Conservation (phyloP, 257 asterid species). For the Gynochthodes officinalis region DNA sequence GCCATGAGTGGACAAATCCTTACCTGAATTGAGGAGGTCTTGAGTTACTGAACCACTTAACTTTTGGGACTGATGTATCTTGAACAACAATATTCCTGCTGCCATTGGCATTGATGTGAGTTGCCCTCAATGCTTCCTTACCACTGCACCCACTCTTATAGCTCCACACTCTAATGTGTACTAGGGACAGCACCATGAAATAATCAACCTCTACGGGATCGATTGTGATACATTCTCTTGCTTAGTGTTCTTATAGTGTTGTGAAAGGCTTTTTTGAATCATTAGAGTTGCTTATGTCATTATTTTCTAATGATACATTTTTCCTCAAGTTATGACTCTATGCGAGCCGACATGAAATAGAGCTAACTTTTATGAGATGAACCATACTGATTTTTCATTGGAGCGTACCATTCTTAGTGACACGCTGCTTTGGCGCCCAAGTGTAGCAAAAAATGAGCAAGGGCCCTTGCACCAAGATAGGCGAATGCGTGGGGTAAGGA, state of each 20-base stretch:
- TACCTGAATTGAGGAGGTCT: not conserved
- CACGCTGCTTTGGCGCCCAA: no score
- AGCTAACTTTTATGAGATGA: no score
- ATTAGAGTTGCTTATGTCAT: not conserved
- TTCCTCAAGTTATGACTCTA: no score
- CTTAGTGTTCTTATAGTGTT: not conserved
- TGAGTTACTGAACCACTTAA: not conserved
- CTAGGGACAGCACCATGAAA: not conserved
- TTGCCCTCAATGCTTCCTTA: not conserved
- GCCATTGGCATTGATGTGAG: not conserved
- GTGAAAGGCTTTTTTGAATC: not conserved
- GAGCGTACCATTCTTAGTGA: no score
- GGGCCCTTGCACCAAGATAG: no score
- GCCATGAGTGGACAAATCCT: not conserved
- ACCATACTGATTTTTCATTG: no score
- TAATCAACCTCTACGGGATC: not conserved
- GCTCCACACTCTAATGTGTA: constrained; percentile 3
- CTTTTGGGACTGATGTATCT: not conserved
- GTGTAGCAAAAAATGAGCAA: no score
- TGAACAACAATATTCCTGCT: not conserved
- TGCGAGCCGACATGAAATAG: no score
- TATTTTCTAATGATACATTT: not conserved
- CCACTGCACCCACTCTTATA: not conserved
- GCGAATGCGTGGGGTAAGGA: no score
- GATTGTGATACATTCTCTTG: not conserved